Evolutionary conservation across 768 basidiomycete genomes (phyloP), one percentile per base, ranked within the genome.

Genomic region (Infundibulicybe gibba): DNA sequence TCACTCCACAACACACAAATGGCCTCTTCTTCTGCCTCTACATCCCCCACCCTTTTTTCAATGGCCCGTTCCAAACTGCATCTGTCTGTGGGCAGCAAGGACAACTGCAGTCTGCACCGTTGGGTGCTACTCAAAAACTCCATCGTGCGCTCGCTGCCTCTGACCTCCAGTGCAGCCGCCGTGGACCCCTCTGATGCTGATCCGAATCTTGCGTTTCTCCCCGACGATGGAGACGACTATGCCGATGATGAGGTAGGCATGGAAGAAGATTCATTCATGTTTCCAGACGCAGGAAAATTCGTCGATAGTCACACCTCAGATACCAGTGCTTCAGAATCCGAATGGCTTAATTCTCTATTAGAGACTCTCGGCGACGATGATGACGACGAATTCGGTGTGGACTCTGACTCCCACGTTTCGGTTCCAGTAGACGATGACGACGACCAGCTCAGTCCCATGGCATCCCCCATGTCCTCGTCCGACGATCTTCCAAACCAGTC

Each of bases 121-220:
- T 90, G 86, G 87, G 89, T 92, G 44, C 75, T 92, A 48, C 76
- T 91, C 61, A 90, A 90, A 84, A 92, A 91, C 64, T 89, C 86
- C 25, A 76, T 90, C 52, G 66, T 80, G 54, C 74, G 72, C 55
- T 75, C 81, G 51, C 73, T 77, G 43, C 68, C 73, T 48, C 56
- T 60, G 33, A 52, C 60, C 53, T 51, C 67, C 57, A 63, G 63
- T 54, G 40, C 72, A 45, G 57, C 69, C 46, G 54, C 61, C 19
- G 48, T 51, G 50, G 50, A 61, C 49, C 55, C 60, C 46, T 48
- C 60, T 49, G 59, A 63, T 53, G 47, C 53, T 42, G 25, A 25
- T 25, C 25, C 25, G 25, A 60, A 54, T 43, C 47, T 59, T 53
- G 47, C 55, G 52, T 69, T 69, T 63, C 64, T 60, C 54, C 55